These are phyloP conservation scores for Glutinoglossum americanum DNA, from an alignment of 495 filamentous ascomycete genomes.

Conservation along the genomic window DNA sequence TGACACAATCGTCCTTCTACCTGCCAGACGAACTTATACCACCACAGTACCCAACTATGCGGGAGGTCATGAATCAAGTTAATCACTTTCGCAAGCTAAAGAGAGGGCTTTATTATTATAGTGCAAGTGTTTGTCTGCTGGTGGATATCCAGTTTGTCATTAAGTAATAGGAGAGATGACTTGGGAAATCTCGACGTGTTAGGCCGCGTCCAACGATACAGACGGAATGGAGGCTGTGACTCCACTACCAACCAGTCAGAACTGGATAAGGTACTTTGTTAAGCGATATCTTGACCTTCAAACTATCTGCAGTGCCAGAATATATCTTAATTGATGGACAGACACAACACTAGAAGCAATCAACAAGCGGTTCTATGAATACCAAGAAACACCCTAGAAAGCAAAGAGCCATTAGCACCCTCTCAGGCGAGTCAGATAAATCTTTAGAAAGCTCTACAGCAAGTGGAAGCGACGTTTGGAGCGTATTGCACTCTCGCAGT, in stretches of 20 bases:
- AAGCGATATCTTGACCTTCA: background rate
- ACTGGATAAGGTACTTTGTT: background rate
- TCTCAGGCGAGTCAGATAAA: background rate
- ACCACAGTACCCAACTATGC: background rate
- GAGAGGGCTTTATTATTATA: background rate
- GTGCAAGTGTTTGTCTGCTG: background rate
- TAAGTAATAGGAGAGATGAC: background rate
- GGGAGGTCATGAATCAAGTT: background rate
- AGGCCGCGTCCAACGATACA: slow-evolving; percentile 1
- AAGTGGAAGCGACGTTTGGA: background rate
- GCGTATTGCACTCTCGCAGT: background rate
- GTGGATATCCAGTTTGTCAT: background rate
- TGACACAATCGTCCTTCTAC: no score
- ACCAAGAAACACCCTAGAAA: background rate
- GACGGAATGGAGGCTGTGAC: background rate
- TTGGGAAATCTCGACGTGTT: background rate
- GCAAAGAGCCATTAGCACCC: background rate
- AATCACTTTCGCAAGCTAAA: background rate
- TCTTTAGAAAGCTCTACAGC: background rate
- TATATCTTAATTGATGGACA: background rate
- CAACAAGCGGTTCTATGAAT: background rate
- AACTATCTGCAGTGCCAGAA: background rate
- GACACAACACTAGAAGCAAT: background rate
- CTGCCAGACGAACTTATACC: no score
- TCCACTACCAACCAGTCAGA: background rate